phyloP scores from a whole-genome alignment of 1,284 basidiomycete genomes.

The Malassezia vespertilionis region DNA sequence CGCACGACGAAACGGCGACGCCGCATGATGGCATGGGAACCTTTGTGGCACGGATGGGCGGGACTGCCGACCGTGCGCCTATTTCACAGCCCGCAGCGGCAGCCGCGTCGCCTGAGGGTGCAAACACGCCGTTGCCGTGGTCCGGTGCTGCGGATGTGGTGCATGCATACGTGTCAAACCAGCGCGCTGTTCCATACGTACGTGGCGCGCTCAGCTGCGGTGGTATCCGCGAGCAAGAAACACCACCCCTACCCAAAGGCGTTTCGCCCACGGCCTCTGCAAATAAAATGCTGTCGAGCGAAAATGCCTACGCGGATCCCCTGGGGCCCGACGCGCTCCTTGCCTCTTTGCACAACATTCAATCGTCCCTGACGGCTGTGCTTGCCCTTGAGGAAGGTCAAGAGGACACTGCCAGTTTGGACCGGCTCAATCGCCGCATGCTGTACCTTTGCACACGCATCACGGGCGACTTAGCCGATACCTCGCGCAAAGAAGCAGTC shows the following conservation, averaged over 20 bases:
- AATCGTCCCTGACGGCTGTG: too few species aligned
- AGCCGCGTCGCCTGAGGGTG: neutral
- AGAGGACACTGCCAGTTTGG: neutral
- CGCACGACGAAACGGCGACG: neutral
- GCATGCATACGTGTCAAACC: constrained; percentile 13
- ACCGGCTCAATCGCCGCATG: constrained; percentile 6
- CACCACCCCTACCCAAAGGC: too few species aligned
- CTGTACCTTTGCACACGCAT: constrained; percentile 5
- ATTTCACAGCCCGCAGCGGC: neutral
- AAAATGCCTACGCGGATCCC: too few species aligned
- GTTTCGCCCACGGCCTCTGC: too few species aligned
- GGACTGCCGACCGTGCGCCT: constrained; percentile 5
- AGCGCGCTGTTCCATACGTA: constrained; percentile 11
- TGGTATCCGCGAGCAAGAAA: constrained; percentile 1
- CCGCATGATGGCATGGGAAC: neutral
- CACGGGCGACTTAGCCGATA: neutral
- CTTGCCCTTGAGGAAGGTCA: too few species aligned
- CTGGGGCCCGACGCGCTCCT: too few species aligned
- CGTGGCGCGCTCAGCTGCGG: constrained; percentile 15
- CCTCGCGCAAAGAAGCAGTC: constrained; percentile 5
- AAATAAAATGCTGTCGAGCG: too few species aligned
- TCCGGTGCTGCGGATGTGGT: neutral
- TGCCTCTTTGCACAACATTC: too few species aligned
- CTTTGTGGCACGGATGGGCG: neutral
- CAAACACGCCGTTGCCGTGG: neutral